Base-by-base conservation (phyloP, 805 yeast species). In the Nakazawaea ishiwadae region DNA sequence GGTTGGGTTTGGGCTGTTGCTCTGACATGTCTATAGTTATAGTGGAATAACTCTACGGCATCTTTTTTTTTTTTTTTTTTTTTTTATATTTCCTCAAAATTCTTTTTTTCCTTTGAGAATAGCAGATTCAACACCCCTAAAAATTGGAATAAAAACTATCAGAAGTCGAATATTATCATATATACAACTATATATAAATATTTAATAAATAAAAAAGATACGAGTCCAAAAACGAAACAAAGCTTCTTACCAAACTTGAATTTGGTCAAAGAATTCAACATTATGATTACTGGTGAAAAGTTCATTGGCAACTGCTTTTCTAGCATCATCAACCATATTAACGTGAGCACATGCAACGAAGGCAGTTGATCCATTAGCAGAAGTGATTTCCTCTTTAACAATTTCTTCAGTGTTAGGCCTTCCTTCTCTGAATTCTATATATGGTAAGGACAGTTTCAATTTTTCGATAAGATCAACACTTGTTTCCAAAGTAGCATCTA, bases 291-390 rank as follows among this genome's bases (percentile, higher is more conserved):
- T 14, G 4, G 31, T 11, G 19, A 35, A 33, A 10, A 55, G 39
- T 8, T 41, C 44, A 8, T 46, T 26, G n/a, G 51, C 45, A 28
- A 60, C 53, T 11, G 52, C 46, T 2, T 36, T 45, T 48, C 66
- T 58, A 5, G 53, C 37, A 19, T 44, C 35, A 45, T 60, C 66
- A 29, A 62, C 69, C 63, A 73, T 62, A 20, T 60, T 45, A 20
- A 68, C 63, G 54, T 72, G 75, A 18, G 75, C 77, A 61, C 81
- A 75, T 4, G 70, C 63, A 40, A 68, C 70, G 47, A 75, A 56
- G 1, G 73, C 78, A 39, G 69, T 48, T 5, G 73, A 51, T 7
- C 74, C 73, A 12, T 48, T 44, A 15, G 68, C 48, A 30, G 59
- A 63, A 2, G 32, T 40, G 11, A 74, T 56, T 43, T 71, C 78